A percentile compares a stretch with the other conserved stretches of the same genome.
Evolutionary conservation across 2,329 filamentous ascomycete species (phyloP).

Genomic region (Trichoderma breve): DNA sequence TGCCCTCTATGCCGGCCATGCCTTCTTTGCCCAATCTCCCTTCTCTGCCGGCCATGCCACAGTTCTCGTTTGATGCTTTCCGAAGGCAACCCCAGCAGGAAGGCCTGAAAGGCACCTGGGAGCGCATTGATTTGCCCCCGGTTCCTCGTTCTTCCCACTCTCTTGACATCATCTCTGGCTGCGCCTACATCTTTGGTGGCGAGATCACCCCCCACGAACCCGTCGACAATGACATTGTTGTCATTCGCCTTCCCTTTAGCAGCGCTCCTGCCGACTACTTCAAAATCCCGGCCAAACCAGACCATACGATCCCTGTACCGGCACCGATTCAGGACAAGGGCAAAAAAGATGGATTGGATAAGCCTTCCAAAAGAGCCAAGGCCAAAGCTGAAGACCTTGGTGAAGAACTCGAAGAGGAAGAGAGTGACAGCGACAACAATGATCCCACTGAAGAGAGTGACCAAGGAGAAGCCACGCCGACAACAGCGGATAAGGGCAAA

Average conservation of each 20-base stretch:
- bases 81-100: slow-evolving; percentile 23
- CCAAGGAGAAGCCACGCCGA: slow-evolving; percentile 12
- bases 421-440: slow-evolving; percentile 7
- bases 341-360: slow-evolving; percentile 39
- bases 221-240: slow-evolving; percentile 70
- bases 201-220: slow-evolving; percentile 65
- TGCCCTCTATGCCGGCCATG: not conserved
- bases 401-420: slow-evolving; percentile 7
- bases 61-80: slow-evolving; percentile 9
- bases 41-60: slow-evolving; percentile 28
- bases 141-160: slow-evolving; percentile 74
- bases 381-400: slow-evolving; percentile 1
- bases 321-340: slow-evolving; percentile 32
- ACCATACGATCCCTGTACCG: slow-evolving; percentile 32
- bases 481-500: slow-evolving; percentile 41
- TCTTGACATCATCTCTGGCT: slow-evolving; percentile 56
- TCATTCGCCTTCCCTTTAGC: slow-evolving; percentile 59
- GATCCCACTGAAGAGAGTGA: slow-evolving; percentile 8
- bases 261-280: slow-evolving; percentile 59
- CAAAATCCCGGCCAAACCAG: slow-evolving; percentile 52
- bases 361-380: slow-evolving; percentile 25
- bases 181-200: slow-evolving; percentile 72
- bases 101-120: slow-evolving; percentile 58
- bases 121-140: slow-evolving; percentile 52
- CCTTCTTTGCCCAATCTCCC: not conserved